Evolutionary conservation across 2,329 filamentous ascomycete species (phyloP).

Genomic region (Trichoderma lentiforme): DNA sequence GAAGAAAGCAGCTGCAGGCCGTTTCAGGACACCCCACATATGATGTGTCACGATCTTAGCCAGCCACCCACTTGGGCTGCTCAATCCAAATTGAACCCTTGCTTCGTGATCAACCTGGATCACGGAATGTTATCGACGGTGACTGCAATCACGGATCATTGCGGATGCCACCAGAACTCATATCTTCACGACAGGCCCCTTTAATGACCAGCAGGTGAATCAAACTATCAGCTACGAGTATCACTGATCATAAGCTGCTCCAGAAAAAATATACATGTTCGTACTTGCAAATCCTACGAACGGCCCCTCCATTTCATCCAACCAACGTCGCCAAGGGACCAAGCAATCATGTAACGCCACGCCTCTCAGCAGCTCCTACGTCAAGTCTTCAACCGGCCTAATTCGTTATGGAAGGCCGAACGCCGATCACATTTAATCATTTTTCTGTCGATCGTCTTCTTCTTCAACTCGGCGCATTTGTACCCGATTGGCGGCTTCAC

Average conservation of each 20-base stretch:
- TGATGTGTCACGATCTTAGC: slow-evolving; percentile 19
- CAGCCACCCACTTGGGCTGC: slow-evolving; percentile 10
- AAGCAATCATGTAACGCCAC: background rate
- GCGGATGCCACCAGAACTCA: background rate
- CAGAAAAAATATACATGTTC: background rate
- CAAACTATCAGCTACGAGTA: background rate
- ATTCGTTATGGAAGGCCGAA: background rate
- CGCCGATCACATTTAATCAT: background rate
- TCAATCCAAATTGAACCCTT: slow-evolving; percentile 1
- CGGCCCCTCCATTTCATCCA: background rate
- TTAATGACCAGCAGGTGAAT: background rate
- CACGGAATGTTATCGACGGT: background rate
- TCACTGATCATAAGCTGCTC: background rate
- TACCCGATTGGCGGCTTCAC: slow-evolving; percentile 1
- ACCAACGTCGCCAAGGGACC: background rate
- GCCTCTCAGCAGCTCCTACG: background rate
- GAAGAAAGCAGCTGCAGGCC: slow-evolving; percentile 10
- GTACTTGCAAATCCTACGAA: background rate
- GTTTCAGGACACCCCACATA: slow-evolving; percentile 18
- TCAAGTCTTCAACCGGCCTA: background rate
- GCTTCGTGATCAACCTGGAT: background rate
- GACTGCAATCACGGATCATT: background rate
- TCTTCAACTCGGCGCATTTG: slow-evolving; percentile 3
- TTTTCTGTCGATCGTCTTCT: background rate
- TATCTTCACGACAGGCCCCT: background rate